phyloP scores from a whole-genome alignment of 805 yeast species.

The Kazachstania martiniae region DNA sequence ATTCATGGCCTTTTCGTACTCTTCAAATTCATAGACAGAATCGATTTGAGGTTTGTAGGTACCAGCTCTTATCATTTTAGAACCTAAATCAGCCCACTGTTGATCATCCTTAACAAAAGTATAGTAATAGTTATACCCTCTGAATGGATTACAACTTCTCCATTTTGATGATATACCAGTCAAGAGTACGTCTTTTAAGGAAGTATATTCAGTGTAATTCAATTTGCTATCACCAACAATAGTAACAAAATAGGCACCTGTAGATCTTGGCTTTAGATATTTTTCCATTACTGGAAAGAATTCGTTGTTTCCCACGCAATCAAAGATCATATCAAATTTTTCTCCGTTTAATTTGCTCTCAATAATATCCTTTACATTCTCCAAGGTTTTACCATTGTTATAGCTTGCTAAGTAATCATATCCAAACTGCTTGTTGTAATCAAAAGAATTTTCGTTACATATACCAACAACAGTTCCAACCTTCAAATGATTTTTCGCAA shows the following conservation, averaged over 20 bases:
- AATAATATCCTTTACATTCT: constrained; percentile 27
- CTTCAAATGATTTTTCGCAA: constrained; percentile 39
- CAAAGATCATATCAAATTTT: constrained; percentile 52
- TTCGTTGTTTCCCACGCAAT: constrained; percentile 50
- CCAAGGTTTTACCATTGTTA: constrained; percentile 32
- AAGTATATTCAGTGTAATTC: constrained; percentile 14
- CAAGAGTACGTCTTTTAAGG: constrained; percentile 4
- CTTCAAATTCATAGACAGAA: constrained; percentile 37
- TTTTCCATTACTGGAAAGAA: constrained; percentile 34
- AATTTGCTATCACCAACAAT: constrained; percentile 45
- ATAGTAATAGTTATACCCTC: constrained; percentile 24
- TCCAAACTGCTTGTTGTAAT: constrained; percentile 38
- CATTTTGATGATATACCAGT: constrained; percentile 7
- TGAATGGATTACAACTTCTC: constrained; percentile 17
- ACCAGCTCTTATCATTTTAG: constrained; percentile 11
- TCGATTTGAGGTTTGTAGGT: constrained; percentile 40
- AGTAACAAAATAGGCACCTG: constrained; percentile 41
- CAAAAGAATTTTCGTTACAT: constrained; percentile 41
- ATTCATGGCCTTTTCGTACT: constrained; percentile 41
- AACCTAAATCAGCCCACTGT: constrained; percentile 9
- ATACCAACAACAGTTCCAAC: constrained; percentile 46
- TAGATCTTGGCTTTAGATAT: constrained; percentile 36
- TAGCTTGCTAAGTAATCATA: constrained; percentile 53
- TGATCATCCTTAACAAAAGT: constrained; percentile 5
- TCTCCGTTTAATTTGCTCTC: constrained; percentile 24